Percentiles rank a stretch among this genome's conserved stretches.
Conservation (phyloP, 1,284 basidiomycete genomes). For the Ganoderma leucocontextum region DNA sequence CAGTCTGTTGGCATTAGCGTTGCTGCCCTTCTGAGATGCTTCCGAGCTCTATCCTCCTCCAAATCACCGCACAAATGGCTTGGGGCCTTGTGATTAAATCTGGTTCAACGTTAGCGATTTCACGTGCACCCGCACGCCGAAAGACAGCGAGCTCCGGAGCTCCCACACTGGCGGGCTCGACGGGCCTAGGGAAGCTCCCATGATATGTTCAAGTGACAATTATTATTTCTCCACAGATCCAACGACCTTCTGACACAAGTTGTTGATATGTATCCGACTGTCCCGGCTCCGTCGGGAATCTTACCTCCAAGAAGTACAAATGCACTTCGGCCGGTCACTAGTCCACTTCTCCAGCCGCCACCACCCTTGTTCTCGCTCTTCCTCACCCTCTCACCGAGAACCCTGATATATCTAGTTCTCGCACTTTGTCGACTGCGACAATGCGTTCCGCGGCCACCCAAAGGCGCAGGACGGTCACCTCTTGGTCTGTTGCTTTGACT, state of each 20-base stretch:
- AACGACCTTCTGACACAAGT: neutral
- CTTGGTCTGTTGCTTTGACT: slow-evolving; percentile 6
- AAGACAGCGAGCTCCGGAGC: neutral
- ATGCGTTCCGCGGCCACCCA: neutral
- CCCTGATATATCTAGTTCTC: neutral
- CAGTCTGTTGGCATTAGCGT: neutral
- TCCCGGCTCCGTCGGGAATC: neutral
- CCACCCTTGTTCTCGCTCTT: neutral
- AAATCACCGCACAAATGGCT: neutral
- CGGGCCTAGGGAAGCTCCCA: neutral
- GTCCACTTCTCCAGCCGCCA: neutral
- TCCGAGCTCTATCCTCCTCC: neutral
- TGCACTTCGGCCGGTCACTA: neutral
- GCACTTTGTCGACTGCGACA: neutral
- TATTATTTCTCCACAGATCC: neutral
- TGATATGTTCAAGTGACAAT: neutral
- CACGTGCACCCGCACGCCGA: neutral
- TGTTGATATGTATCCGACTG: neutral
- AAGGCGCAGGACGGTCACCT: neutral
- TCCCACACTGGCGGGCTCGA: neutral
- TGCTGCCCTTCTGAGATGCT: neutral
- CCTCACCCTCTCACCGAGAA: neutral
- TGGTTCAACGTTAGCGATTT: neutral
- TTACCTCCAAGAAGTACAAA: neutral
- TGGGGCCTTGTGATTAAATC: too few relatives aligned